Conservation (phyloP, 75 land plant species). For the Larix kaempferi region DNA sequence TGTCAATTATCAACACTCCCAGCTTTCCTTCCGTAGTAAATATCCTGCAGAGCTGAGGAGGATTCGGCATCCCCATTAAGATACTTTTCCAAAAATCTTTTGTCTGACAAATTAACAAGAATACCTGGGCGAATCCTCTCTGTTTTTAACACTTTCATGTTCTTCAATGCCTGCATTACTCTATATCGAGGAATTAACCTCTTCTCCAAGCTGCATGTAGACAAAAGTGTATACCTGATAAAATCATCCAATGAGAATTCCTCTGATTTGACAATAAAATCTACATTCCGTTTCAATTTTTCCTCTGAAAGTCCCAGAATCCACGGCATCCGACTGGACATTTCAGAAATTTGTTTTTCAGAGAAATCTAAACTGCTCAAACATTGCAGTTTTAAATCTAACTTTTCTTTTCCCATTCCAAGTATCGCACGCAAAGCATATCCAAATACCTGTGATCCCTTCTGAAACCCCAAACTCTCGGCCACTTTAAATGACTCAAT, state of each 20-base stretch:
- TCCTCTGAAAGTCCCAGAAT: constrained; percentile 11
- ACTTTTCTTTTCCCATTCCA: background rate
- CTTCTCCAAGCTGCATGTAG: constrained; percentile 13
- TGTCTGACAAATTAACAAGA: constrained; percentile 11
- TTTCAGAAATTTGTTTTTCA: constrained; percentile 9
- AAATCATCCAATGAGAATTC: constrained; percentile 5
- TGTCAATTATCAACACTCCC: too few species aligned
- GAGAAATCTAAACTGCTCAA: constrained; percentile 17
- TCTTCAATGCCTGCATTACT: constrained; percentile 15
- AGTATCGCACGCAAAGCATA: background rate
- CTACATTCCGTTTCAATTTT: constrained; percentile 13
- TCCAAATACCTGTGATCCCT: background rate
- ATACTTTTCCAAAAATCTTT: constrained; percentile 2
- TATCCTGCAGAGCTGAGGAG: too few species aligned
- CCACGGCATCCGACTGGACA: constrained; percentile 12
- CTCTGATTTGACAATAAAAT: constrained; percentile 12
- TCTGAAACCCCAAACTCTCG: background rate
- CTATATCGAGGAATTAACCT: constrained; percentile 21
- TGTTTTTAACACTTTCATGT: constrained; percentile 15
- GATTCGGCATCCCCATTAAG: too few species aligned
- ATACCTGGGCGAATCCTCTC: background rate
- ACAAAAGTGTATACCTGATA: background rate
- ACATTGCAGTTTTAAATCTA: constrained; percentile 1
- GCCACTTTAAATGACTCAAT: background rate
- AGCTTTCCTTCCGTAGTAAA: too few species aligned